Conservation (phyloP, 306 rosid species). For the Crataegus laevigata region DNA sequence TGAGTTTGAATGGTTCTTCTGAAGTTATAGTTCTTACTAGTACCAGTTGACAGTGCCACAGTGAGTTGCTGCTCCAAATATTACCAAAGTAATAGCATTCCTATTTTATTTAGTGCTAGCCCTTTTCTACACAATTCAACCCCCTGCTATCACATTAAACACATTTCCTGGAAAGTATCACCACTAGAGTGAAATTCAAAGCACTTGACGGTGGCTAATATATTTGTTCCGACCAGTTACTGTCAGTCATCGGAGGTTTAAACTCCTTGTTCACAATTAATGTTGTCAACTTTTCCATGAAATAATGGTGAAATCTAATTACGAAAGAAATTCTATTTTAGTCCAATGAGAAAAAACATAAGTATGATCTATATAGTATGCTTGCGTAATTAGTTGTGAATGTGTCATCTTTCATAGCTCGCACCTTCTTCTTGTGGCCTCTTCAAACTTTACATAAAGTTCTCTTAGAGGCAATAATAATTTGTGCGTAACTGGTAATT, state of each 20-base stretch:
- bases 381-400: neutral
- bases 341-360: neutral
- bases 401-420: neutral
- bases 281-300: neutral
- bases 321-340: neutral
- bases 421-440: neutral
- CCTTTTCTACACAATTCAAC: neutral
- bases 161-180: neutral
- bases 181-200: neutral
- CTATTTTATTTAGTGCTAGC: neutral
- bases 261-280: neutral
- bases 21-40: neutral
- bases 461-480: neutral
- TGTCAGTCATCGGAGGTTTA: neutral
- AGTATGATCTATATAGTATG: neutral
- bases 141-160: neutral
- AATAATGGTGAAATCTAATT: neutral
- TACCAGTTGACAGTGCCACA: neutral
- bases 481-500: neutral
- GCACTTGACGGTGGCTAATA: neutral
- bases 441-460: neutral
- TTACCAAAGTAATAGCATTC: neutral
- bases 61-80: neutral
- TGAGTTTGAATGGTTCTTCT: neutral
- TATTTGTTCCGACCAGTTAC: neutral